Percentiles rank a stretch among this genome's conserved stretches.
These are phyloP conservation scores for Coix lacrymajobi DNA, from an alignment of 176 grass and related monocot species.

Conservation along the genomic window DNA sequence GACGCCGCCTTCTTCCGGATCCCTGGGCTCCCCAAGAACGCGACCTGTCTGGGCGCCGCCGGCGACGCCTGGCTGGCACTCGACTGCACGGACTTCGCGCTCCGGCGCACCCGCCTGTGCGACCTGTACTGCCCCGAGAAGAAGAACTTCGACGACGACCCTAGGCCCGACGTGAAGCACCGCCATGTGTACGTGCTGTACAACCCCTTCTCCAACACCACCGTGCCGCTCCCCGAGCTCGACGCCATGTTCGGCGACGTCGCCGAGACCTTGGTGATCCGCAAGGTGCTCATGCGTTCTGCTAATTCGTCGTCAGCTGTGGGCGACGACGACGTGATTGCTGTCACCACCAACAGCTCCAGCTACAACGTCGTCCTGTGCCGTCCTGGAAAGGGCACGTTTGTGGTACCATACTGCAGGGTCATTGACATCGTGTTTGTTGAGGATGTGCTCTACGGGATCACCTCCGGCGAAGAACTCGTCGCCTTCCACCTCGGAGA, in stretches of 20 bases:
- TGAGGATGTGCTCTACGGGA: not conserved
- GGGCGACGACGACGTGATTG: not conserved
- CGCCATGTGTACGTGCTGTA: not conserved
- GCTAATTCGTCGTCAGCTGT: too few relatives aligned
- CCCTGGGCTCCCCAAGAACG: not conserved
- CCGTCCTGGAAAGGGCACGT: not conserved
- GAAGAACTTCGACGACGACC: too few relatives aligned
- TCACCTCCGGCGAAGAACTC: not conserved
- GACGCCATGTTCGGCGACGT: not conserved
- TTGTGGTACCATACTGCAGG: accelerated
- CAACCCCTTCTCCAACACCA: not conserved
- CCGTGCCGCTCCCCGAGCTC: not conserved
- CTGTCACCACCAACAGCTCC: not conserved
- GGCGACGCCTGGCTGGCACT: not conserved
- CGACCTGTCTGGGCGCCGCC: not conserved
- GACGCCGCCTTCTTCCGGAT: too few relatives aligned
- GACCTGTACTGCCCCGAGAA: too few relatives aligned
- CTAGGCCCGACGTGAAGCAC: not conserved
- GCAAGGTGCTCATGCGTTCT: not conserved
- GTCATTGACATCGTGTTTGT: not conserved
- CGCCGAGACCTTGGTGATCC: not conserved
- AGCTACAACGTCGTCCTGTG: not conserved
- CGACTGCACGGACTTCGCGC: not conserved
- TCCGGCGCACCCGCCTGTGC: not conserved
- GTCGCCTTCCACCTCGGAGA: not conserved